phyloP scores from a whole-genome alignment of 208 protist species.

The Leishmania martiniquensis region DNA sequence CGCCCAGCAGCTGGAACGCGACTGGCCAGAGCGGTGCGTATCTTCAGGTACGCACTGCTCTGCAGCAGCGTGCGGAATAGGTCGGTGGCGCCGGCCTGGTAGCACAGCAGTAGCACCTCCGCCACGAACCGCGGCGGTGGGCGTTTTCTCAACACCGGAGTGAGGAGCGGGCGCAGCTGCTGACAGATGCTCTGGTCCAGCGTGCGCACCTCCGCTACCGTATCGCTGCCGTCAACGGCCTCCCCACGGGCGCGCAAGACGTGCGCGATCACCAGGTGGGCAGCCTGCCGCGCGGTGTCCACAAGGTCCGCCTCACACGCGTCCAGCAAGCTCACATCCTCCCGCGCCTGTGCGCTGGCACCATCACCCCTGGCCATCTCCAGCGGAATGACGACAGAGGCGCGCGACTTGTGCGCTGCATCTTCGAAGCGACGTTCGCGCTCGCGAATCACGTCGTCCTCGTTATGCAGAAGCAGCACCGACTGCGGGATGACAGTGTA shows the following conservation, averaged over 20 bases:
- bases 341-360: neutral
- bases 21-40: slow-evolving; percentile 48
- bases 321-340: slow-evolving; percentile 28
- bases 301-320: slow-evolving; percentile 41
- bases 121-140: slow-evolving; percentile 29
- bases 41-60: slow-evolving; percentile 37
- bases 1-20: slow-evolving; percentile 25
- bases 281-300: slow-evolving; percentile 33
- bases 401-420: slow-evolving; percentile 15
- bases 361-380: slow-evolving; percentile 3
- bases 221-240: slow-evolving; percentile 15
- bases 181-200: slow-evolving; percentile 26
- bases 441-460: slow-evolving; percentile 61
- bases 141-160: neutral
- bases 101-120: slow-evolving; percentile 51
- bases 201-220: slow-evolving; percentile 30
- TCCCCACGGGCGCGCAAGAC: slow-evolving; percentile 21
- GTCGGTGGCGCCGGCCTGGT: slow-evolving; percentile 43
- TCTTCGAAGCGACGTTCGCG: slow-evolving; percentile 62
- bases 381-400: slow-evolving; percentile 28
- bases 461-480: slow-evolving; percentile 71
- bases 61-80: slow-evolving; percentile 38
- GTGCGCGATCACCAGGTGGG: slow-evolving; percentile 34
- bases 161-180: slow-evolving; percentile 22
- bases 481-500: slow-evolving; percentile 61